Percentiles rank a stretch among this genome's conserved stretches.
Evolutionary conservation across 2,329 filamentous ascomycete species (phyloP).

Genomic region (Ceratocystis cubensis): DNA sequence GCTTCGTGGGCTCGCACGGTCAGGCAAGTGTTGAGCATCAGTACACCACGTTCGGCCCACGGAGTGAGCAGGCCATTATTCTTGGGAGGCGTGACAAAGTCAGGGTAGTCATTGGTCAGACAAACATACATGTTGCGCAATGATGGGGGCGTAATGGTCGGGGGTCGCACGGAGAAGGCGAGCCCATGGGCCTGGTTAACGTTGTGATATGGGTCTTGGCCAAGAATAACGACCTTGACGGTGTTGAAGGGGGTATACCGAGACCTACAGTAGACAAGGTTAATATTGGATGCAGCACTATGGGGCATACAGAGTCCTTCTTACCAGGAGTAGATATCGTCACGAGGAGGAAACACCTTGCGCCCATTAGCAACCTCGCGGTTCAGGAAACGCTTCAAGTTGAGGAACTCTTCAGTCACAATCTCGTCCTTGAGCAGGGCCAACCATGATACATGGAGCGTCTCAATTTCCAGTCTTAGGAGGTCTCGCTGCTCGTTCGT

Average conservation of each 20-base stretch:
- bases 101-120: slow-evolving; percentile 76
- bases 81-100: slow-evolving; percentile 61
- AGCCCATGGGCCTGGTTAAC: slow-evolving; percentile 90
- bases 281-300: slow-evolving; percentile 12
- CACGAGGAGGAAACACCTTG: slow-evolving; percentile 73
- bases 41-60: slow-evolving; percentile 86
- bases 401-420: slow-evolving; percentile 63
- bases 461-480: slow-evolving; percentile 81
- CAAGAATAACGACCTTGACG: slow-evolving; percentile 86
- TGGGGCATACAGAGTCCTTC: slow-evolving; percentile 23
- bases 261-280: slow-evolving; percentile 50
- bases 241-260: slow-evolving; percentile 77
- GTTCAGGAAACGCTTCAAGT: slow-evolving; percentile 76
- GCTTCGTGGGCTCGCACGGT: slow-evolving; percentile 84
- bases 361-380: slow-evolving; percentile 59
- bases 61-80: slow-evolving; percentile 73
- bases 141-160: slow-evolving; percentile 76
- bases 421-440: slow-evolving; percentile 80
- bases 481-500: slow-evolving; percentile 70
- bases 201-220: slow-evolving; percentile 97
- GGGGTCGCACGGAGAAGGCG: slow-evolving; percentile 86
- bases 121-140: slow-evolving; percentile 88
- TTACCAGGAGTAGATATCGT: slow-evolving; percentile 92
- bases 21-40: slow-evolving; percentile 88
- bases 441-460: slow-evolving; percentile 83